Evolutionary conservation across 139 green algal species (phyloP).

Genomic region (Asterochloris sp.): DNA sequence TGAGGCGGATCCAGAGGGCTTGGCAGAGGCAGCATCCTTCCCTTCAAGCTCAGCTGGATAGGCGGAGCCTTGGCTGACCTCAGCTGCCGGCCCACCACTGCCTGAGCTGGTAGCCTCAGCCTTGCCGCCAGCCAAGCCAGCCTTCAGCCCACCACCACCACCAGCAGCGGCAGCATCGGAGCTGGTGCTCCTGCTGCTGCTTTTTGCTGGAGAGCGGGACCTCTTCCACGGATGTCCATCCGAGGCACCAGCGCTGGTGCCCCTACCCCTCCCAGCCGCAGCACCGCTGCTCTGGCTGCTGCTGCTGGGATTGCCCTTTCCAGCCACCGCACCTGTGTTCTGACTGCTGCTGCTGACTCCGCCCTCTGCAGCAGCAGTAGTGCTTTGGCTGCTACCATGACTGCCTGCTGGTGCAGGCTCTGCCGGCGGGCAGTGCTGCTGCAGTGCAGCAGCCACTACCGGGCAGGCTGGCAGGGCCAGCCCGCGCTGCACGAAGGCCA

Average conservation of each 20-base stretch:
- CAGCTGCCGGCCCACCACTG: neutral
- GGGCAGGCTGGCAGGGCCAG: neutral
- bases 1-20: neutral
- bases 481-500: conserved; percentile 52
- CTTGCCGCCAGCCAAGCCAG: too few species aligned
- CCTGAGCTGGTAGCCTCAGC: neutral
- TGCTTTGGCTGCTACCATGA: neutral
- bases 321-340: too few species aligned
- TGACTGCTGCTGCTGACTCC: neutral
- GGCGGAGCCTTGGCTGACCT: neutral
- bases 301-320: too few species aligned
- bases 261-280: too few species aligned
- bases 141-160: too few species aligned
- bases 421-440: neutral
- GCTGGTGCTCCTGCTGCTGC: neutral
- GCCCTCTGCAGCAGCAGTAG: neutral
- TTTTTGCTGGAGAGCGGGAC: too few species aligned
- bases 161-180: neutral
- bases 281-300: too few species aligned
- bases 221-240: too few species aligned
- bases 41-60: neutral
- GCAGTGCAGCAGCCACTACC: neutral
- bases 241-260: too few species aligned
- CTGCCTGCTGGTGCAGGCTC: neutral
- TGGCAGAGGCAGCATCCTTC: neutral